Evolutionary conservation across 2,329 filamentous ascomycete species (phyloP).

Genomic region (Peltaster fructicola): DNA sequence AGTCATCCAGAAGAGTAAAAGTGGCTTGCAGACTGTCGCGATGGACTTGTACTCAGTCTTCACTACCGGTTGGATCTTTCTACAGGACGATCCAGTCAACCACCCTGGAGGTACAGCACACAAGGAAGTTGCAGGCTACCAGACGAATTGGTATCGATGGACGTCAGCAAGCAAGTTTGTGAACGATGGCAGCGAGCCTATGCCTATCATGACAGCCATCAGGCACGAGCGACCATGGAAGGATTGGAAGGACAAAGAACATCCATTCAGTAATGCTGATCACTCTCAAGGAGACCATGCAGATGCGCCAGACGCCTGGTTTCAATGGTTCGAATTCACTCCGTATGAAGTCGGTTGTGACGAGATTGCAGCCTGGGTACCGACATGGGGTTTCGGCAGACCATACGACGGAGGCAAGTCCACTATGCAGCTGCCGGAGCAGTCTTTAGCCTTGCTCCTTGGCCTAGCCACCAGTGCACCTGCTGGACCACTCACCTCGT

Average conservation of each 20-base stretch:
- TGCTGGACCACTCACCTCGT: slow-evolving; percentile 17
- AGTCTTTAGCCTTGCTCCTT: slow-evolving; percentile 17
- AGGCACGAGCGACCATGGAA: slow-evolving; percentile 15
- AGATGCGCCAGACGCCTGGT: slow-evolving; percentile 19
- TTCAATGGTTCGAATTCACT: slow-evolving; percentile 20
- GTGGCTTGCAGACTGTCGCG: slow-evolving; percentile 15
- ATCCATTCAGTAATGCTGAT: slow-evolving; percentile 14
- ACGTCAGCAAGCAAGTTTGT: slow-evolving; percentile 11
- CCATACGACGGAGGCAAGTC: slow-evolving; percentile 18
- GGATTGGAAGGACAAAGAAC: slow-evolving; percentile 13
- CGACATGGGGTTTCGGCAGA: slow-evolving; percentile 20
- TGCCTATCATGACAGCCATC: slow-evolving; percentile 15
- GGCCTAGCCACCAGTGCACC: slow-evolving; percentile 18
- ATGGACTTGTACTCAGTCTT: slow-evolving; percentile 19
- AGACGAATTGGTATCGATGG: slow-evolving; percentile 15
- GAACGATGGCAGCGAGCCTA: slow-evolving; percentile 11
- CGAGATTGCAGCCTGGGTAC: slow-evolving; percentile 19
- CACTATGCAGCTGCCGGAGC: slow-evolving; percentile 17
- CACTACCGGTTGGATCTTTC: slow-evolving; percentile 17
- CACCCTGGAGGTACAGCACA: slow-evolving; percentile 9
- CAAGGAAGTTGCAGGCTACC: slow-evolving; percentile 10
- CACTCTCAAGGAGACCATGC: slow-evolving; percentile 12
- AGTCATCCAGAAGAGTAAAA: slow-evolving; percentile 15
- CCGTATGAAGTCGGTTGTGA: slow-evolving; percentile 21
- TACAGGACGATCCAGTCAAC: slow-evolving; percentile 12